Base-by-base conservation (phyloP, 148 eudicot species). In the Amaranthus palmeri region DNA sequence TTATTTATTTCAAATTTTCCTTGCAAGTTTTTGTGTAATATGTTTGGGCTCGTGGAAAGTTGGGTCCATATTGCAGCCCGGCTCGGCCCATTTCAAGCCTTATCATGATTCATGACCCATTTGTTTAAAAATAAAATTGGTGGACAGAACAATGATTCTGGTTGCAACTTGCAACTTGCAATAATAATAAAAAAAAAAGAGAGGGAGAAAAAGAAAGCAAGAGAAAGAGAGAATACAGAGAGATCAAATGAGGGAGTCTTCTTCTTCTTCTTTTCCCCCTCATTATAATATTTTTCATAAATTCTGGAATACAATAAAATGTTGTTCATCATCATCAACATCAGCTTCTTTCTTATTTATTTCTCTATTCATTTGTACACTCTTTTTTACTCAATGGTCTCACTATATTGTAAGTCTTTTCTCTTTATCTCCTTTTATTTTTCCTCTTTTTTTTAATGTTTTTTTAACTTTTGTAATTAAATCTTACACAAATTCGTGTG, bases 361-460 rank as follows among this genome's bases (percentile, higher is more conserved):
- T 1, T 73, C 58, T n/a, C 42, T 77, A 12, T 69, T 81, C 54
- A 36, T 70, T 5, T 77, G 54, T 12, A 60, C 74, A 15, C 36
- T 81, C 3, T n/a, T 81, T 60, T 73, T 69, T 4, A 77, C 72
- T 7, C 74, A 71, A 10, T 81, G 75, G 77, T 67, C 77, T 14
- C 65, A 81, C 45, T 14, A 62, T 59, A 25, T 73, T 52, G 83
- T 81, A 73, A 73, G 80, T 72, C 52, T 14, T 52, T 5, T 46
- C 49, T 56, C 44, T 40, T 40, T 65, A 7, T 48, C 18, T 61
- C 6, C 12, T 40, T 10, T 12, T 9, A 25, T 8, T 51, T 5
- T 67, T 36, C 2, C 6, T 50, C 8, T 36, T 25, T 0, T 5
- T 4, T 48, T 36, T 11, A 10, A 10, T 7, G 7, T 15, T 25